Conservation (phyloP, 2,329 filamentous ascomycete species). For the Colletotrichum sp. region DNA sequence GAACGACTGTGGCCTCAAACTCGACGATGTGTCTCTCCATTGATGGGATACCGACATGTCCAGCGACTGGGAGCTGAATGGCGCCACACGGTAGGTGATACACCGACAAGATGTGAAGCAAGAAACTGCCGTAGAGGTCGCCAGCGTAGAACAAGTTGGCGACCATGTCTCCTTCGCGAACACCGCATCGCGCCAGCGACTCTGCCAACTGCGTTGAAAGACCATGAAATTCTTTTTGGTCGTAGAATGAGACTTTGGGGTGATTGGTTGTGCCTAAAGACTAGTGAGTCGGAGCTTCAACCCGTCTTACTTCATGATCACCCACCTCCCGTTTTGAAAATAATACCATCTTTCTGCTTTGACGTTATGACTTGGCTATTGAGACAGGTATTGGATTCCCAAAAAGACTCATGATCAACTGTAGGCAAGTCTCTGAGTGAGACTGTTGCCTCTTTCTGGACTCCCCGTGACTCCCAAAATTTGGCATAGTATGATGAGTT, state of each 20-base stretch:
- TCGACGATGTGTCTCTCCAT: conserved; percentile 14
- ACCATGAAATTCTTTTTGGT: not conserved
- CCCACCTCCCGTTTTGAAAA: conserved; percentile 10
- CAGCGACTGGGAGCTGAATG: conserved; percentile 5
- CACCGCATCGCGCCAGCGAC: not conserved
- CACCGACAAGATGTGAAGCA: conserved; percentile 13
- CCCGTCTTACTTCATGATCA: no score
- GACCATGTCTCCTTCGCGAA: conserved; percentile 1
- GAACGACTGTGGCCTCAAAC: conserved; percentile 6
- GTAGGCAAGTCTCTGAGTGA: not conserved
- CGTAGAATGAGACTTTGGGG: conserved; percentile 13
- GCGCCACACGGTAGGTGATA: conserved; percentile 6
- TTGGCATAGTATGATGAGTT: conserved; percentile 9
- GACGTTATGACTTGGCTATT: conserved; percentile 9
- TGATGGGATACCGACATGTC: conserved; percentile 2
- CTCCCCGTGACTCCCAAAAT: not conserved
- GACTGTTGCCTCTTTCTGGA: not conserved
- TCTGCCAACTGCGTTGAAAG: conserved; percentile 9
- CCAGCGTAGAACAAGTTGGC: conserved; percentile 16
- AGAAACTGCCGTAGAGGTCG: conserved; percentile 16
- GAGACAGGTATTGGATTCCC: conserved; percentile 11
- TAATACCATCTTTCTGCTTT: conserved; percentile 10
- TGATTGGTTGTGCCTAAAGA: conserved; percentile 5
- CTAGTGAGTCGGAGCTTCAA: not conserved
- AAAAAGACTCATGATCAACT: conserved; percentile 7